Conservation (phyloP, 164 flowering plant genomes). For the Aristolochia californica region DNA sequence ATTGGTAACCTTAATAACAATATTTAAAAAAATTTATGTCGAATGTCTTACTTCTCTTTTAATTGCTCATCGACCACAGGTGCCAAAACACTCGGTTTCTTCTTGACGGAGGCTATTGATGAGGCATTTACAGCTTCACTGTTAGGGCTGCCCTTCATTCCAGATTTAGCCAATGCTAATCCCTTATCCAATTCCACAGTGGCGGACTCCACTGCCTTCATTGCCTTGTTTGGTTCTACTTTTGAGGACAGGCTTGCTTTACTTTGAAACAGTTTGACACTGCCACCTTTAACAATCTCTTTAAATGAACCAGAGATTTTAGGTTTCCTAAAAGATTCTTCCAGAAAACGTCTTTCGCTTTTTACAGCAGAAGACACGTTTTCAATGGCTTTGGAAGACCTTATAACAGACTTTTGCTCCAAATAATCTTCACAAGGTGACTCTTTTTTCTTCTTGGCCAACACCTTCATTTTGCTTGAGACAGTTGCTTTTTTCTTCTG, state of each 20-base stretch:
- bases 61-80: constrained; percentile 32
- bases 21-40: too few relatives aligned
- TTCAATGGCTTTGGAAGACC: constrained; percentile 7
- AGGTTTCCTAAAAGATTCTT: neutral
- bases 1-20: too few relatives aligned
- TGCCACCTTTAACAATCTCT: neutral
- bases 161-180: constrained; percentile 9
- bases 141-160: constrained; percentile 7
- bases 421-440: constrained; percentile 8
- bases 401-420: constrained; percentile 12
- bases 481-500: constrained; percentile 13
- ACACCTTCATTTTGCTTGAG: constrained; percentile 9
- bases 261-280: constrained; percentile 6
- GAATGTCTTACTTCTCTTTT: constrained; percentile 33
- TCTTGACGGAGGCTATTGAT: constrained; percentile 9
- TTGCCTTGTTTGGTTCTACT: constrained; percentile 5
- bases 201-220: constrained; percentile 9
- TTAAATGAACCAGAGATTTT: constrained; percentile 9
- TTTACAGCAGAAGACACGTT: constrained; percentile 5
- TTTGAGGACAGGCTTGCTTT: constrained; percentile 7
- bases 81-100: constrained; percentile 13
- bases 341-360: neutral
- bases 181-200: too few relatives aligned
- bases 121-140: constrained; percentile 11
- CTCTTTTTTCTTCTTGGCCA: constrained; percentile 15